phyloP scores from a whole-genome alignment of 768 basidiomycete species.

The Serendipita indica region DNA sequence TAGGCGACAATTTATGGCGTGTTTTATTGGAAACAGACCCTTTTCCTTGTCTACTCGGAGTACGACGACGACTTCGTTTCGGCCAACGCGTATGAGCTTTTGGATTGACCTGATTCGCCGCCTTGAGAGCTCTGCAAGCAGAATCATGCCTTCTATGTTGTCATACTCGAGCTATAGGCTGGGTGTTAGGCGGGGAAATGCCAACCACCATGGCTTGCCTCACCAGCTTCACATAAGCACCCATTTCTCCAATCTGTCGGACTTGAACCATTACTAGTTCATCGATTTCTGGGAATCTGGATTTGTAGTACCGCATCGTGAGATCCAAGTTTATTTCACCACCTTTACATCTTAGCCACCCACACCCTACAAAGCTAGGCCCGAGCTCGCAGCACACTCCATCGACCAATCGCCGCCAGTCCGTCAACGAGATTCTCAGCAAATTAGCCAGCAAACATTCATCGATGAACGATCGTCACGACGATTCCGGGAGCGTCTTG shows the following conservation, averaged over 20 bases:
- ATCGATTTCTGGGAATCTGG: constrained; percentile 89
- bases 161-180: constrained; percentile 81
- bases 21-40: constrained; percentile 33
- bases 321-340: background rate
- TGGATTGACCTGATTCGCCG: constrained; percentile 94
- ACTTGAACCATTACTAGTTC: constrained; percentile 99
- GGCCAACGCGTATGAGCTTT: constrained; percentile 91
- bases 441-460: background rate
- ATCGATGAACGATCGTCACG: background rate
- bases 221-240: constrained; percentile 95
- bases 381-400: background rate
- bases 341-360: no score
- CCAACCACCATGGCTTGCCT: constrained; percentile 20
- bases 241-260: constrained; percentile 98
- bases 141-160: constrained; percentile 98
- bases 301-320: constrained; percentile 82
- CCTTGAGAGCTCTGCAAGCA: constrained; percentile 93
- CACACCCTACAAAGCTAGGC: background rate
- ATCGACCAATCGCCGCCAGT: background rate
- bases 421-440: background rate
- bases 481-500: background rate
- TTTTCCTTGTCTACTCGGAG: constrained; percentile 98
- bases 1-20: background rate
- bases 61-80: constrained; percentile 97
- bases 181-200: background rate